phyloP scores from a whole-genome alignment of 495 filamentous ascomycete genomes.

The Xylaria sp. region DNA sequence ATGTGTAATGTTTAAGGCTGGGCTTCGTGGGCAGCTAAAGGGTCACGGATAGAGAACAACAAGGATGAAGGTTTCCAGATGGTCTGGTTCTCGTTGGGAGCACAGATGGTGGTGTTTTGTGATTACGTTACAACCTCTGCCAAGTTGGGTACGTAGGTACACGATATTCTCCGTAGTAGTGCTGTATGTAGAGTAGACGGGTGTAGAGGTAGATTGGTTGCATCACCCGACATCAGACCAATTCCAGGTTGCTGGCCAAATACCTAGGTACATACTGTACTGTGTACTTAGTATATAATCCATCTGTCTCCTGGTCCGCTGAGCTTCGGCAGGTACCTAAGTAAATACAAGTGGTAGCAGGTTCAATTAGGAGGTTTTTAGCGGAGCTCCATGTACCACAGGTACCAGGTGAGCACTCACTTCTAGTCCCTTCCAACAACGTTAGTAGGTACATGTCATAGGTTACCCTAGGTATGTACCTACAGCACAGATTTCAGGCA shows the following conservation, averaged over 20 bases:
- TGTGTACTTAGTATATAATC: too few species aligned
- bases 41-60: not conserved
- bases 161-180: not conserved
- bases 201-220: not conserved
- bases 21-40: not conserved
- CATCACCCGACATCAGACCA: conserved; percentile 20
- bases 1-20: too few species aligned
- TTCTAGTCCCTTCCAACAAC: not conserved
- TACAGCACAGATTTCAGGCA: conserved; percentile 1
- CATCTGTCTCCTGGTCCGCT: too few species aligned
- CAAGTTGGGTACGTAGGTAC: conserved; percentile 9
- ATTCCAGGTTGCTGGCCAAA: conserved; percentile 15
- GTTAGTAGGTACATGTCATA: too few species aligned
- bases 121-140: conserved; percentile 19
- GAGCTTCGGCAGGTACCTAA: not conserved
- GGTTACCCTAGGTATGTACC: too few species aligned
- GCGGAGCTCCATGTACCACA: not conserved
- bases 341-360: not conserved
- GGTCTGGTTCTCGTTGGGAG: conserved; percentile 2
- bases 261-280: too few species aligned
- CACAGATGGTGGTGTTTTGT: conserved; percentile 23
- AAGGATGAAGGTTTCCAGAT: conserved; percentile 10
- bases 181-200: too few species aligned
- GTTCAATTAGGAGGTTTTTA: not conserved
- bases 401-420: not conserved